A percentile compares a stretch with the other conserved stretches of the same genome.
Evolutionary conservation across 805 yeast genomes (phyloP).

Genomic region (Saturnispora zaruensis): DNA sequence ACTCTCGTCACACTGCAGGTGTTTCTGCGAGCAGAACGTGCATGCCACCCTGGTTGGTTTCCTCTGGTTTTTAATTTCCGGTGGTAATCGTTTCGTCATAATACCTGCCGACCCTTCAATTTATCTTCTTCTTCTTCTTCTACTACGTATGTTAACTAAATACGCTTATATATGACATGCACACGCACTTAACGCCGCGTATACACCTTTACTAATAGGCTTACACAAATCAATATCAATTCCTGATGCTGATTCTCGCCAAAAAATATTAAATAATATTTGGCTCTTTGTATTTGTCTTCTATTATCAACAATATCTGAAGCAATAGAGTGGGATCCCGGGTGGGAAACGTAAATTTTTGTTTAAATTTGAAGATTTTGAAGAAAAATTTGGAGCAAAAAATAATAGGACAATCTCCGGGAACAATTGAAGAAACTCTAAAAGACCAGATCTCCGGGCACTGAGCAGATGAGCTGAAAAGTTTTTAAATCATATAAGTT

Average conservation of each 20-base stretch:
- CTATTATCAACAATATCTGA: neutral
- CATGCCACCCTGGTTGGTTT: constrained; percentile 66
- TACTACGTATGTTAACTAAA: neutral
- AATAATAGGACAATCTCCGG: neutral
- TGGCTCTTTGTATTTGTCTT: neutral
- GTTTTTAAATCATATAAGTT: neutral
- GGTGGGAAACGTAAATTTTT: neutral
- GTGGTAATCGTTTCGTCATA: constrained; percentile 54
- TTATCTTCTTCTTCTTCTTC: too few species aligned
- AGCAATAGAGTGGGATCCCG: neutral
- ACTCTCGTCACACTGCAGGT: constrained; percentile 59
- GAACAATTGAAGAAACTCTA: too few species aligned
- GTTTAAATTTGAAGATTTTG: neutral
- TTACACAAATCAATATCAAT: neutral
- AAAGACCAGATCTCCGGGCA: neutral
- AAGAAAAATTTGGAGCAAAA: neutral
- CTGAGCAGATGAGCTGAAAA: neutral
- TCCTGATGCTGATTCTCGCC: neutral
- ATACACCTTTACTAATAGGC: neutral
- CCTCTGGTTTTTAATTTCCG: constrained; percentile 43
- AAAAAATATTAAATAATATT: neutral
- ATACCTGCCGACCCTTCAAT: neutral
- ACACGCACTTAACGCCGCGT: neutral
- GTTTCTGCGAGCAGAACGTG: constrained; percentile 62
- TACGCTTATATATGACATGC: neutral